Conservation (phyloP, 2,329 filamentous ascomycete genomes). For the Trichoderma sp. region DNA sequence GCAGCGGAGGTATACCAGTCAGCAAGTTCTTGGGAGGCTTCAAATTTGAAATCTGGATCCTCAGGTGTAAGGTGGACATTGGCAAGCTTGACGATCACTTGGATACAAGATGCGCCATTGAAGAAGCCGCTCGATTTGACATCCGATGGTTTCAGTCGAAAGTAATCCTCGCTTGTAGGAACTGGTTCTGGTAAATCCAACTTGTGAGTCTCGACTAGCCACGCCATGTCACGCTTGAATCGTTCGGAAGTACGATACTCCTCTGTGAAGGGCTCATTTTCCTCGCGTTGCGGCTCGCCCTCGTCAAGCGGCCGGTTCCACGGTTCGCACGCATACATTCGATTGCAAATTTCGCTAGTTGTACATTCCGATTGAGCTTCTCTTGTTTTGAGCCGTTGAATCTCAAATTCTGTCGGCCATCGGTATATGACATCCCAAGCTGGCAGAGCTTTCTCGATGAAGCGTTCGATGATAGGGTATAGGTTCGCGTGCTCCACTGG, state of each 20-base stretch:
- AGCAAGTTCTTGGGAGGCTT: background rate
- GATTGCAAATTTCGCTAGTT: slow-evolving; percentile 23
- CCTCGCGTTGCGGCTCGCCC: slow-evolving; percentile 26
- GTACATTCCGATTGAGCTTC: slow-evolving; percentile 25
- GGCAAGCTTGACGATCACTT: slow-evolving; percentile 63
- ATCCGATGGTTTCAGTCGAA: slow-evolving; percentile 23
- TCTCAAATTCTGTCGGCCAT: slow-evolving; percentile 25
- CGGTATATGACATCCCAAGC: slow-evolving; percentile 18
- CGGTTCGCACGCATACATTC: slow-evolving; percentile 20
- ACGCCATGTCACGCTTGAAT: slow-evolving; percentile 27
- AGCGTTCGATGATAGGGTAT: slow-evolving; percentile 13
- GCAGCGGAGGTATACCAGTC: background rate
- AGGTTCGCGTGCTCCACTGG: slow-evolving; percentile 30
- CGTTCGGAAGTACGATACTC: slow-evolving; percentile 27
- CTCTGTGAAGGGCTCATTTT: slow-evolving; percentile 19
- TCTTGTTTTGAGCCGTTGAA: slow-evolving; percentile 27
- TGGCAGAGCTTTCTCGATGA: slow-evolving; percentile 3
- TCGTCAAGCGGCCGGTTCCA: slow-evolving; percentile 27
- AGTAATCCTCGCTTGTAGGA: background rate
- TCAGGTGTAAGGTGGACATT: slow-evolving; percentile 61
- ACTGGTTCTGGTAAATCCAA: slow-evolving; percentile 22
- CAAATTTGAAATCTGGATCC: slow-evolving; percentile 38
- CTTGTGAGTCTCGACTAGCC: slow-evolving; percentile 32
- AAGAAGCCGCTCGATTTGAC: slow-evolving; percentile 34
- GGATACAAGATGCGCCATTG: slow-evolving; percentile 40